These are phyloP conservation scores for Aspergillus homomorphus DNA, from an alignment of 495 filamentous ascomycete species.

Conservation along the genomic window DNA sequence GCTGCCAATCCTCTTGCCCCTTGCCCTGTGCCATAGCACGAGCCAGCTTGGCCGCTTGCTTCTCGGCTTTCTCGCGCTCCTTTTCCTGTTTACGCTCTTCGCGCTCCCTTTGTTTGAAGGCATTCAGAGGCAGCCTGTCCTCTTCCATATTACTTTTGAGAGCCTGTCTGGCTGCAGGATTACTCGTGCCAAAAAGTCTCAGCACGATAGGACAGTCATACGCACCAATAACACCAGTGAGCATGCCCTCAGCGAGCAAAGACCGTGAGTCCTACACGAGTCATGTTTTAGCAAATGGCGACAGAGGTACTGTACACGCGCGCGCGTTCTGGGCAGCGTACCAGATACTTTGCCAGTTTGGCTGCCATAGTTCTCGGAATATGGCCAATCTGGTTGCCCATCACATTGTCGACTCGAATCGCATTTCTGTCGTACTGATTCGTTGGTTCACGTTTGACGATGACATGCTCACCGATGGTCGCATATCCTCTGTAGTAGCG, in stretches of 20 bases:
- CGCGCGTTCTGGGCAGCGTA: conserved; percentile 18
- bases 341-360: conserved; percentile 74
- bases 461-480: conserved; percentile 66
- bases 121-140: conserved; percentile 54
- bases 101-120: conserved; percentile 36
- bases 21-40: conserved; percentile 40
- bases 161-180: conserved; percentile 44
- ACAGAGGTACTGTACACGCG: background rate
- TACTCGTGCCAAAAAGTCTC: conserved; percentile 62
- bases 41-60: conserved; percentile 49
- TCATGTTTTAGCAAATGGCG: conserved; percentile 19
- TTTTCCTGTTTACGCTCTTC: conserved; percentile 30
- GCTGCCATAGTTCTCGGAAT: conserved; percentile 61
- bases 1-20: conserved; percentile 30
- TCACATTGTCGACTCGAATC: conserved; percentile 77
- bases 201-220: conserved; percentile 73
- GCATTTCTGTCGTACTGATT: conserved; percentile 79
- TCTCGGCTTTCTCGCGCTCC: conserved; percentile 41
- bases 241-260: conserved; percentile 61
- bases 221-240: conserved; percentile 57
- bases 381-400: conserved; percentile 76
- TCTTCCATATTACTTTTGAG: conserved; percentile 60
- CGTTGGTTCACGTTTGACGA: conserved; percentile 62
- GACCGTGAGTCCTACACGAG: conserved; percentile 43
- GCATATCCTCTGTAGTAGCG: conserved; percentile 74